A percentile compares a stretch with the other conserved stretches of the same genome.
These are phyloP conservation scores for Leccinum subgranulosum DNA, from an alignment of 768 basidiomycete species.

Conservation along the genomic window DNA sequence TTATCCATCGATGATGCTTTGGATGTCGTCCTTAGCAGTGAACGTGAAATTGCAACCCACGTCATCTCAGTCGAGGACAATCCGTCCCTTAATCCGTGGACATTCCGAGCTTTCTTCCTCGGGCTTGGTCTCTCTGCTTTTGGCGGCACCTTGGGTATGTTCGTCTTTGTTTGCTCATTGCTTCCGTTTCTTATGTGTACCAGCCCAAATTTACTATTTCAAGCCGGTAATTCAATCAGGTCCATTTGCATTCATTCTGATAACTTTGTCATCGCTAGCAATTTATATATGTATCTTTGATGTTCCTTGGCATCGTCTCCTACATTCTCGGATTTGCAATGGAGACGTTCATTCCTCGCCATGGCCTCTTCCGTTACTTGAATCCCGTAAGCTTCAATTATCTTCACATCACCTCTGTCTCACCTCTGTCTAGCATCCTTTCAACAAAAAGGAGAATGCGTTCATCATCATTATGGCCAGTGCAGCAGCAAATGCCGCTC, in stretches of 20 bases:
- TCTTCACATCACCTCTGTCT: neutral
- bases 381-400: slow-evolving; percentile 38
- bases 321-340: slow-evolving; percentile 47
- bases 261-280: slow-evolving; percentile 39
- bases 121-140: neutral
- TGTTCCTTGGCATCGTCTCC: slow-evolving; percentile 52
- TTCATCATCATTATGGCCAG: slow-evolving; percentile 58
- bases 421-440: slow-evolving; percentile 41
- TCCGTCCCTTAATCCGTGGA: neutral
- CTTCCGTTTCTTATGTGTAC: neutral
- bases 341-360: slow-evolving; percentile 45
- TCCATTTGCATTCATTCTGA: too few species aligned
- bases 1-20: slow-evolving; percentile 5
- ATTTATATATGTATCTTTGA: slow-evolving; percentile 48
- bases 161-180: neutral
- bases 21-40: slow-evolving; percentile 34
- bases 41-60: slow-evolving; percentile 45
- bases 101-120: neutral
- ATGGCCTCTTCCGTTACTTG: slow-evolving; percentile 44
- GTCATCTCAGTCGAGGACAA: slow-evolving; percentile 26
- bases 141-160: neutral
- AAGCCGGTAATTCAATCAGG: too few species aligned
- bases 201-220: too few species aligned
- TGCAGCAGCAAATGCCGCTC: slow-evolving; percentile 50
- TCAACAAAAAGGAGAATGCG: slow-evolving; percentile 59